Percentiles rank a stretch among this genome's conserved stretches.
Conservation (phyloP, 345 rosid species). For the Conringia planisiliqua region DNA sequence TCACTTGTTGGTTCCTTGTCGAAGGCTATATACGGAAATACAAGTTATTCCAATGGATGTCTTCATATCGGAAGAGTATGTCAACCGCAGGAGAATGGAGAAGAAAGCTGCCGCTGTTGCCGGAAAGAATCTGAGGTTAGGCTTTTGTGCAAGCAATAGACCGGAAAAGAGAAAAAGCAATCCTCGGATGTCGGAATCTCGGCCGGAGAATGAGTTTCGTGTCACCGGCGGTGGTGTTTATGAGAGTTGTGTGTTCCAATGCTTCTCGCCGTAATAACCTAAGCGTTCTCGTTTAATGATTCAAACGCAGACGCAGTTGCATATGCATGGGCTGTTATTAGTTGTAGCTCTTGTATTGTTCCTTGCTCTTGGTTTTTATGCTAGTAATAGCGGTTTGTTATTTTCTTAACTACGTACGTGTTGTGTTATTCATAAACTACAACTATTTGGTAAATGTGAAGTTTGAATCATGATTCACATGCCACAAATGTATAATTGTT, state of each 20-base stretch:
- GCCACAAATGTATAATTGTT: neutral
- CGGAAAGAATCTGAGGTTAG: slow-evolving; percentile 4
- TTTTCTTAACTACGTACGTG: neutral
- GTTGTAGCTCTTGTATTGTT: neutral
- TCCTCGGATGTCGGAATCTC: neutral
- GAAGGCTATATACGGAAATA: neutral
- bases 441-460: neutral
- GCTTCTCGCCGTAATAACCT: slow-evolving; percentile 19
- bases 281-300: neutral
- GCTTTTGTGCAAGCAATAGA: neutral
- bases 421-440: neutral
- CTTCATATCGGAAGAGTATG: slow-evolving; percentile 69
- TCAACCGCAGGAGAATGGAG: slow-evolving; percentile 49
- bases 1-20: neutral
- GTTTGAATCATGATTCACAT: neutral
- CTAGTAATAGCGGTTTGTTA: neutral
- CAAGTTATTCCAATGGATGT: slow-evolving; percentile 42
- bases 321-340: slow-evolving; percentile 5
- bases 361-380: neutral
- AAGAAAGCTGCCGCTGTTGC: slow-evolving; percentile 39
- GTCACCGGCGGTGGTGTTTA: neutral
- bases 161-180: neutral
- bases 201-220: slow-evolving; percentile 21
- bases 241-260: slow-evolving; percentile 30
- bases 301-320: neutral